Percentiles rank a stretch among this genome's conserved stretches.
Conservation (phyloP, 1,284 basidiomycete genomes). For the Pseudozyma pruni region DNA sequence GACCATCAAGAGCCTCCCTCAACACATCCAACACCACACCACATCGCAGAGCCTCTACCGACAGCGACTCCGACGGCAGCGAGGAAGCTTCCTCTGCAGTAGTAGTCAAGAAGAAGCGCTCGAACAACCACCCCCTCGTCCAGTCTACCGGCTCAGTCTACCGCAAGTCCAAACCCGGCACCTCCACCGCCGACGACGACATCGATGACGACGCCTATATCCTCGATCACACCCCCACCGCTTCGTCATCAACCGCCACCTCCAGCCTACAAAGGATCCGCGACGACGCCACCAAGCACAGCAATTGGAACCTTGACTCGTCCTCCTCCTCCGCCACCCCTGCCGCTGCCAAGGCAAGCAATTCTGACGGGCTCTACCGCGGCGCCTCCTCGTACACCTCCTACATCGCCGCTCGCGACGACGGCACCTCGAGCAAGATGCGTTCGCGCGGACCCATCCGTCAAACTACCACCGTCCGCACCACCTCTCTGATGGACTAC, state of each 20-base stretch:
- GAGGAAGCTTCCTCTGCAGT: slow-evolving; percentile 20
- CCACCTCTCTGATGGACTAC: slow-evolving; percentile 95
- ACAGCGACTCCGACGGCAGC: slow-evolving; percentile 13
- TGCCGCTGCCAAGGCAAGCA: slow-evolving; percentile 14
- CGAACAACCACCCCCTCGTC: slow-evolving; percentile 27
- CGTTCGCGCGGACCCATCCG: slow-evolving; percentile 71
- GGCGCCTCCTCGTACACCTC: slow-evolving; percentile 84
- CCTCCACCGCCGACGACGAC: not conserved
- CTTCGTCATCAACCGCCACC: not conserved
- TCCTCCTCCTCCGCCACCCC: slow-evolving; percentile 1
- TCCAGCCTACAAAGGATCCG: slow-evolving; percentile 54
- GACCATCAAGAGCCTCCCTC: slow-evolving; percentile 19
- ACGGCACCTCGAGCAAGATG: slow-evolving; percentile 84
- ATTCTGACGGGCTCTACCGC: slow-evolving; percentile 86
- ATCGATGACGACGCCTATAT: slow-evolving; percentile 11
- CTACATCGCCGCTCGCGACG: slow-evolving; percentile 77
- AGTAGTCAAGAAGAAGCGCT: slow-evolving; percentile 37
- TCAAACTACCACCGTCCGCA: slow-evolving; percentile 80
- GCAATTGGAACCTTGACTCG: slow-evolving; percentile 70
- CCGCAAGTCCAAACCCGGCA: slow-evolving; percentile 16
- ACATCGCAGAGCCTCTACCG: not conserved
- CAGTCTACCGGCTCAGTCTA: slow-evolving; percentile 28
- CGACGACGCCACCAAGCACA: slow-evolving; percentile 68
- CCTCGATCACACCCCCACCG: not conserved
- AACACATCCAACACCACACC: not conserved